phyloP scores from a whole-genome alignment of 371 early-diverging fungal genomes.

The Coemansia sp. region DNA sequence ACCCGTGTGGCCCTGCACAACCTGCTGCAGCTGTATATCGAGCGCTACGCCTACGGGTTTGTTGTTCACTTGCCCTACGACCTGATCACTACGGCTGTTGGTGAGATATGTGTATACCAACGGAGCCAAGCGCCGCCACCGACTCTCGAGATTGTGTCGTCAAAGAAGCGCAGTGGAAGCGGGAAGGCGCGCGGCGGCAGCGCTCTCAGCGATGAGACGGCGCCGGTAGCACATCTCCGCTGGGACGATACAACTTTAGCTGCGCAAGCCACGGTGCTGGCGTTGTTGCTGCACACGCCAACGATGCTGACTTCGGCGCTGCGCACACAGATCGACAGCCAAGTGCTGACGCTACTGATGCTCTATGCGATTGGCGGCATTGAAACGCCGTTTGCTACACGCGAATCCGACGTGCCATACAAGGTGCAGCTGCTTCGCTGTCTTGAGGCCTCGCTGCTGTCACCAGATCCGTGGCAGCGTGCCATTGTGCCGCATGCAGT shows the following conservation, averaged over 20 bases:
- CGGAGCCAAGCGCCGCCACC: constrained; percentile 1
- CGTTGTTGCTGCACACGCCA: constrained; percentile 32
- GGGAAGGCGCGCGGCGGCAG: constrained; percentile 18
- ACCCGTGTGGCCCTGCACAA: constrained; percentile 32
- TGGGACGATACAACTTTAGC: constrained; percentile 29
- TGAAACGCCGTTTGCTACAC: constrained; percentile 23
- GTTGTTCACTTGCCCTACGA: constrained; percentile 34
- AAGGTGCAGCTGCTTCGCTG: constrained; percentile 22
- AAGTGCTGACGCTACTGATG: constrained; percentile 31
- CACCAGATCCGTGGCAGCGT: constrained; percentile 46
- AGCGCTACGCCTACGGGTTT: constrained; percentile 41
- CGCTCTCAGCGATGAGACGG: not conserved
- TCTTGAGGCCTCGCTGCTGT: constrained; percentile 39
- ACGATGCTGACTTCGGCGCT: constrained; percentile 19
- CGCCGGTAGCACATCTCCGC: constrained; percentile 9
- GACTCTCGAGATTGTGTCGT: not conserved
- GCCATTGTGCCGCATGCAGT: constrained; percentile 47
- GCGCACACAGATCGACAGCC: constrained; percentile 40
- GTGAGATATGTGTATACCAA: constrained; percentile 17
- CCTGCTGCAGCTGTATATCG: constrained; percentile 36
- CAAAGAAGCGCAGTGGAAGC: constrained; percentile 33
- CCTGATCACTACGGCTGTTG: constrained; percentile 14
- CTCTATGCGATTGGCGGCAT: constrained; percentile 25
- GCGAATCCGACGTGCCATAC: constrained; percentile 21
- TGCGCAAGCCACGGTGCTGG: constrained; percentile 17